phyloP scores from a whole-genome alignment of 768 basidiomycete species.

The Boletus vermiculosoides region DNA sequence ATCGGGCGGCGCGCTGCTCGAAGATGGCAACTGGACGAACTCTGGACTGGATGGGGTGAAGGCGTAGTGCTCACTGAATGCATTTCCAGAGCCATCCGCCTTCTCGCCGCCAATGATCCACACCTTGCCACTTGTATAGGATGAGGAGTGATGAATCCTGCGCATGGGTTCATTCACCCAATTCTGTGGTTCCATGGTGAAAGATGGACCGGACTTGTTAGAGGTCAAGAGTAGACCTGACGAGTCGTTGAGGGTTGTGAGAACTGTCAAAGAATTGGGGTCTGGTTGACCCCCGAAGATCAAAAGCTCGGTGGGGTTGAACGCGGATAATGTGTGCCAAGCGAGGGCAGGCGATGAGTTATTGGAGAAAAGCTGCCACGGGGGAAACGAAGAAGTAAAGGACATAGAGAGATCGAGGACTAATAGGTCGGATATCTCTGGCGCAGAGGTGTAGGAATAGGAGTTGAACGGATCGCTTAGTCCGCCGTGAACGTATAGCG shows the following conservation, averaged over 20 bases:
- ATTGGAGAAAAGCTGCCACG: conserved; percentile 62
- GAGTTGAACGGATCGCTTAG: conserved; percentile 69
- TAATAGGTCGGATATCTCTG: conserved; percentile 68
- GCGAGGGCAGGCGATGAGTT: conserved; percentile 58
- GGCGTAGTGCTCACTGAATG: conserved; percentile 61
- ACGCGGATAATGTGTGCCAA: conserved; percentile 78
- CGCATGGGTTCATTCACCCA: conserved; percentile 72
- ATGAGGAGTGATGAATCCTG: conserved; percentile 72
- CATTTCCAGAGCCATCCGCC: conserved; percentile 71
- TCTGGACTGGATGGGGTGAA: conserved; percentile 50
- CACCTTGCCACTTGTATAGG: conserved; percentile 50
- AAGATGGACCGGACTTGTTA: conserved; percentile 39
- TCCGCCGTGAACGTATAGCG: conserved; percentile 76
- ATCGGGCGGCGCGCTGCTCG: conserved; percentile 55
- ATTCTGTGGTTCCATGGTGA: conserved; percentile 44
- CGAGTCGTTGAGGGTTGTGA: conserved; percentile 60
- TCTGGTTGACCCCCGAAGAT: conserved; percentile 78
- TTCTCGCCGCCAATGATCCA: conserved; percentile 79
- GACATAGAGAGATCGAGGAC: conserved; percentile 59
- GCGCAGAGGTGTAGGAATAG: conserved; percentile 73
- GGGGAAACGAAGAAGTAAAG: conserved; percentile 61
- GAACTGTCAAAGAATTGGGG: conserved; percentile 50
- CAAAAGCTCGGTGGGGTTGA: conserved; percentile 52
- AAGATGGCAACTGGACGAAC: conserved; percentile 56
- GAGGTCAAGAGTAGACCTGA: conserved; percentile 52